Evolutionary conservation across 306 rosid genomes (phyloP), one percentile per base, ranked within the genome.

Genomic region (Potentilla sterilis): DNA sequence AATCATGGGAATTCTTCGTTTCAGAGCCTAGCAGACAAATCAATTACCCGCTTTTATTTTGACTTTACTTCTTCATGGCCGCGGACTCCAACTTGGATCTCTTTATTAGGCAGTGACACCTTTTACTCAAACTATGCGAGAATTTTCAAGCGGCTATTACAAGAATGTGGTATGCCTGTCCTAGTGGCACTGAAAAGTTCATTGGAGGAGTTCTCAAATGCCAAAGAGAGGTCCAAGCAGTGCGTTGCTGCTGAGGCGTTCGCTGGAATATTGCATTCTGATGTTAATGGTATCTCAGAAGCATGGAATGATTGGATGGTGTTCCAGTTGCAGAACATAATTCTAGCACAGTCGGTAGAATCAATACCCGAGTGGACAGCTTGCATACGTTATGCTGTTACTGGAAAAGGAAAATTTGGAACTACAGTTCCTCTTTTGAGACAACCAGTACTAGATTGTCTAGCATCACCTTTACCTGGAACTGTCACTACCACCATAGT

Each of bases 41-140:
- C 99, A 41, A 92, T 95, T 75, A 95, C 99, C 74, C 96, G 85
- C 44, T 95, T 95, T 83, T 92, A 90, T 84, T 95, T 95, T 75
- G 99, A 95, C 79, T 95, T 95, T 78, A 88, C 98, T 6, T 86
- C 99, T 76, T 90, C 99, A 72, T 95, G 99, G 99, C 99, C 99
- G n/a, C 99, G 99, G 5, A 95, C 99, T 8, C 97, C 99, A 34
- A 90, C 93, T 85, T 93, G 98, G 99, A 92, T 90, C 32, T 91
- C 96, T 59, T 87, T 90, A 73, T 69, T 92, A 73, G 92, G 93
- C 77, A 87, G 87, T 87, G 99, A 90, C 77, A 84, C 91, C 74
- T 95, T 95, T 79, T 92, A 95, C 85, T 77, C 98, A 19, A 95
- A 81, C 83, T 95, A 92, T 84, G 99, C 99, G 4, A 89, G 99